Evolutionary conservation across 495 filamentous ascomycete species (phyloP).

Genomic region (Aspergillus sclerotioniger): DNA sequence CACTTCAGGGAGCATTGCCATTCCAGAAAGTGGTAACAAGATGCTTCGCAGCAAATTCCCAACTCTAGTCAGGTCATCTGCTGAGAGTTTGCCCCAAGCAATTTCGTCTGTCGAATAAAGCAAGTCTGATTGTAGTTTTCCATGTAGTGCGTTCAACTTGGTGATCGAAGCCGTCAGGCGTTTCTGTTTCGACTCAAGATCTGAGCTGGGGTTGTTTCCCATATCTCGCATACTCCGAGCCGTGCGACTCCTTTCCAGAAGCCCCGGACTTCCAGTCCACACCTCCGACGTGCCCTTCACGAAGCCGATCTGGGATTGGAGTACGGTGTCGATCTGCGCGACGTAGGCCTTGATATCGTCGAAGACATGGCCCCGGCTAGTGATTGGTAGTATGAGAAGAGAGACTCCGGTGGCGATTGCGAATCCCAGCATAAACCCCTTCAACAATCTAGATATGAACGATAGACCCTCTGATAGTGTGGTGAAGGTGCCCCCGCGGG

Average conservation of each 20-base stretch:
- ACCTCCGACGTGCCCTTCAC: conserved; percentile 38
- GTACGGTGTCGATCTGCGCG: conserved; percentile 43
- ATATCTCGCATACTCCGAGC: conserved; percentile 20
- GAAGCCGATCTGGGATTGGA: conserved; percentile 59
- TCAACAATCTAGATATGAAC: conserved; percentile 55
- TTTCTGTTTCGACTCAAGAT: conserved; percentile 29
- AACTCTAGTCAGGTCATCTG: conserved; percentile 60
- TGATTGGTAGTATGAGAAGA: conserved; percentile 63
- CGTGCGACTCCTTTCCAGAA: conserved; percentile 26
- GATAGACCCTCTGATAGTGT: conserved; percentile 47
- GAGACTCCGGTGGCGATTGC: conserved; percentile 62
- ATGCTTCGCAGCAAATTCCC: conserved; percentile 53
- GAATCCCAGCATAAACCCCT: conserved; percentile 65
- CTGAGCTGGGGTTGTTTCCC: conserved; percentile 38
- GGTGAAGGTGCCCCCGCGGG: conserved; percentile 44
- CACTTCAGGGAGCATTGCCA: conserved; percentile 68
- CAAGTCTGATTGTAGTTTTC: conserved; percentile 64
- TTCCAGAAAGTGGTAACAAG: conserved; percentile 63
- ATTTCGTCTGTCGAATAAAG: conserved; percentile 71
- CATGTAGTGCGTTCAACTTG: conserved; percentile 55
- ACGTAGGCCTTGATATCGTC: conserved; percentile 57
- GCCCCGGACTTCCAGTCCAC: conserved; percentile 18
- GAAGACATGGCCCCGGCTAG: conserved; percentile 55
- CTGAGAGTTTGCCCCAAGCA: conserved; percentile 64
- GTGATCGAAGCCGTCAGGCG: conserved; percentile 47